These are phyloP conservation scores for Ophiostoma piceae DNA, from an alignment of 2,329 filamentous ascomycete genomes.

Conservation along the genomic window DNA sequence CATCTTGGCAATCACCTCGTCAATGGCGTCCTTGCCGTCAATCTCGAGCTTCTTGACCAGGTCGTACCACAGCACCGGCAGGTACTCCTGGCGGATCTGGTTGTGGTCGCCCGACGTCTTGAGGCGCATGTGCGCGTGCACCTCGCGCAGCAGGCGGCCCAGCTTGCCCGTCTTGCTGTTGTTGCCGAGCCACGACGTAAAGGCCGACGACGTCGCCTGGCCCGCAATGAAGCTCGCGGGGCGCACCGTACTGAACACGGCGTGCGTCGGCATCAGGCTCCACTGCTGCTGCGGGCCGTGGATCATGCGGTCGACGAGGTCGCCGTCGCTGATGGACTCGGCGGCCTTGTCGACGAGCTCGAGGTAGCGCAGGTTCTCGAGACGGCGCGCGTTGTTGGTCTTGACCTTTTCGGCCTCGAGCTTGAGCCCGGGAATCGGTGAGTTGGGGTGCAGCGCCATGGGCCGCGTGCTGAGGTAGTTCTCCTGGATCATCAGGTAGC, in stretches of 20 bases:
- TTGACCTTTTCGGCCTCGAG: constrained; percentile 45
- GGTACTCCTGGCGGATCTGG: constrained; percentile 89
- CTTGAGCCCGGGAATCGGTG: constrained; percentile 49
- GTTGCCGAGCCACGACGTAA: constrained; percentile 91
- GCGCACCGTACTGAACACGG: constrained; percentile 88
- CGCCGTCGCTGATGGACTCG: constrained; percentile 94
- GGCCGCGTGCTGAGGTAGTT: constrained; percentile 89
- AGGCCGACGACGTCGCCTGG: constrained; percentile 66
- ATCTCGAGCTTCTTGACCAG: constrained; percentile 67
- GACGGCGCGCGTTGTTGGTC: background rate
- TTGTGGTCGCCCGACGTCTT: constrained; percentile 84
- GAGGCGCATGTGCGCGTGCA: constrained; percentile 95
- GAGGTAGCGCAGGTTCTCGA: constrained; percentile 68
- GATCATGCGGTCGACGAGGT: constrained; percentile 95
- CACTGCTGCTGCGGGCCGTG: constrained; percentile 97
- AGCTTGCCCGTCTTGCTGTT: constrained; percentile 82
- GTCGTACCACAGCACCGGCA: constrained; percentile 80
- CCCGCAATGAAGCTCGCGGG: constrained; percentile 85
- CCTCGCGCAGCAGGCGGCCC: constrained; percentile 78
- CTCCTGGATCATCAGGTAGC: constrained; percentile 94
- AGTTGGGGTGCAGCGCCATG: constrained; percentile 53
- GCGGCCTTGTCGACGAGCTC: constrained; percentile 84
- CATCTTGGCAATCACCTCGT: constrained; percentile 87
- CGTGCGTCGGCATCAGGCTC: constrained; percentile 96
- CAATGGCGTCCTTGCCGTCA: constrained; percentile 76